Evolutionary conservation across 495 filamentous ascomycete genomes (phyloP), one percentile per base, ranked within the genome.

Genomic region (Penicillium flavigenum): DNA sequence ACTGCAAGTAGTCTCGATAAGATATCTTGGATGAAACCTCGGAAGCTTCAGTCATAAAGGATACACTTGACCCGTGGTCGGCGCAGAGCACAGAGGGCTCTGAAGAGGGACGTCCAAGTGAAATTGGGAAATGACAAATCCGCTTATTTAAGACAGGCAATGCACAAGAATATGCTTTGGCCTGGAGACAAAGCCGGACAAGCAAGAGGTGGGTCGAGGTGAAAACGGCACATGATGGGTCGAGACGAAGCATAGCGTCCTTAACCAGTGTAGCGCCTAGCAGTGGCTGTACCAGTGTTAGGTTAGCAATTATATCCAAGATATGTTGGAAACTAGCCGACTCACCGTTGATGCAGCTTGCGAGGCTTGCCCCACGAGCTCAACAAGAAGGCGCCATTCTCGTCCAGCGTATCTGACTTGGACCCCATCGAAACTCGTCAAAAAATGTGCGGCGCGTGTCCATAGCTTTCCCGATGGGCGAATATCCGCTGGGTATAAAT

Each of bases 141-240:
- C 81, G 74, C 58, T 81, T 86, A 48, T 92, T 83, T 51, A 94
- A 65, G 8, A 95, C 76, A 3, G 85, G 84, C n/a, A 89, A 65
- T 4, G 82, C 84, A 43, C 62, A 72, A 41, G 55, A 67, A 67
- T 80, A 91, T 61, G 72, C 72, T 67, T 74, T 79, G 3, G 76
- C 68, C 24, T 78, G 72, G 17, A 88, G 69, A 48, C 88, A 89
- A 4, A 89, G 71, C 24, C 76, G 82, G 29, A 82, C 73, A 29
- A 93, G 77, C 5, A 77, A 56, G 26, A 87, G 63, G 59, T 95
- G 91, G 43, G 76, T 77, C 2, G 80, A 81, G 5, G 90, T 93
- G 56, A 95, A 83, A 32, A 86, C 81, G 17, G 81, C 81, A 44
- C 82, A 83, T n/a, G 83, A 80, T 11, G 88, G 84, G 58, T 94